Evolutionary conservation across 768 basidiomycete genomes (phyloP).

Genomic region (Termitomyces sp.): DNA sequence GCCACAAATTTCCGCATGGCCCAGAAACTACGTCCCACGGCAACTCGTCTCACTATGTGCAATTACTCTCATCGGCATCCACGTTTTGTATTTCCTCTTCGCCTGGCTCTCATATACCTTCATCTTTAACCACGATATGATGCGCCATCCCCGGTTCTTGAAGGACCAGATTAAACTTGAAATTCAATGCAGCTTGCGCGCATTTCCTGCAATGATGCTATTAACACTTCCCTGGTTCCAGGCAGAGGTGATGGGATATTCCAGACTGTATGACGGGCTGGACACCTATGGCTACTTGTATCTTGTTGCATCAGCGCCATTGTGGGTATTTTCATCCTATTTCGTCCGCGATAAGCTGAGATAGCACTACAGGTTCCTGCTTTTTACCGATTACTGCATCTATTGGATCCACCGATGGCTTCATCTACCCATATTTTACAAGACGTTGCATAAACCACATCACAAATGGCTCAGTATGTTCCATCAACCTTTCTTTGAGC

Average conservation of each 20-base stretch:
- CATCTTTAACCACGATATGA: slow-evolving; percentile 95
- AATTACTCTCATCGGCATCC: slow-evolving; percentile 78
- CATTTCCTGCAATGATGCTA: slow-evolving; percentile 79
- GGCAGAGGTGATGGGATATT: slow-evolving; percentile 84
- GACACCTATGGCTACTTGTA: slow-evolving; percentile 79
- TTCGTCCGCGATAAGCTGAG: not conserved
- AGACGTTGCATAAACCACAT: slow-evolving; percentile 92
- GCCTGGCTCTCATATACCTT: slow-evolving; percentile 78
- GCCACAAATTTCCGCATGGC: slow-evolving; percentile 66
- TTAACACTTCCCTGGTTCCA: slow-evolving; percentile 94
- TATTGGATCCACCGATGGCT: slow-evolving; percentile 96
- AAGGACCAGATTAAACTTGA: slow-evolving; percentile 82
- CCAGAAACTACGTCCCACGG: slow-evolving; percentile 76
- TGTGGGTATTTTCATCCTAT: slow-evolving; percentile 41
- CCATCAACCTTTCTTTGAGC: not conserved
- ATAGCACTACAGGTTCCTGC: slow-evolving; percentile 48
- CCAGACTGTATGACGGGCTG: slow-evolving; percentile 71
- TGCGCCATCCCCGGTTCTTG: slow-evolving; percentile 89
- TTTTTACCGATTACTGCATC: slow-evolving; percentile 89
- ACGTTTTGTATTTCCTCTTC: slow-evolving; percentile 83
- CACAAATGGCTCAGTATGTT: slow-evolving; percentile 96
- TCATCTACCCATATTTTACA: slow-evolving; percentile 85
- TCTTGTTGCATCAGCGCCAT: slow-evolving; percentile 57
- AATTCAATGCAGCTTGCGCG: slow-evolving; percentile 66
- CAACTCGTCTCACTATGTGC: slow-evolving; percentile 68